Percentiles rank a stretch among this genome's conserved stretches.
phyloP scores from a whole-genome alignment of 441 rosid species.

The Arabidopsis hybrid region DNA sequence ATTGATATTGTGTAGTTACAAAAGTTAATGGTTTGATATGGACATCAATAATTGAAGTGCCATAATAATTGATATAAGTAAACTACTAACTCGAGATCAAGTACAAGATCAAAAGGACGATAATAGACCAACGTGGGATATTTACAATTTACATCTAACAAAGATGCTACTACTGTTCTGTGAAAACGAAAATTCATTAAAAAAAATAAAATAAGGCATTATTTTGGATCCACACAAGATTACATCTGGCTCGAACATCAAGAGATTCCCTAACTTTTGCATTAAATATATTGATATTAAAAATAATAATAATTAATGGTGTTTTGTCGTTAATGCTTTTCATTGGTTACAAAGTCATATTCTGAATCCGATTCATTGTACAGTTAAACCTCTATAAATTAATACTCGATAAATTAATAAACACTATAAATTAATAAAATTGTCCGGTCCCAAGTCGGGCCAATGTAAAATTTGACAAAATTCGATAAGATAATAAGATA shows the following conservation, averaged over 20 bases:
- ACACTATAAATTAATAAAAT: no score
- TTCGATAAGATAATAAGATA: no score
- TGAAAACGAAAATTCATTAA: conserved; percentile 34
- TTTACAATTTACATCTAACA: conserved; percentile 33
- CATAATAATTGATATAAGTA: conserved; percentile 30
- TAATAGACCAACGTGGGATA: conserved; percentile 31
- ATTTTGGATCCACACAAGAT: conserved; percentile 48
- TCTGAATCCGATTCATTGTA: conserved; percentile 46
- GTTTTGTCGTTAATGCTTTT: conserved; percentile 42
- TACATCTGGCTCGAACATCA: conserved; percentile 46
- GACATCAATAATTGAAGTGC: conserved; percentile 39
- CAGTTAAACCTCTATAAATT: no score
- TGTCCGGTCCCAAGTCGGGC: no score
- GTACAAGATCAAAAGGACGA: conserved; percentile 27
- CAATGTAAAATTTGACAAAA: no score
- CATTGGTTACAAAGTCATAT: conserved; percentile 41
- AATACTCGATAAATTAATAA: no score
- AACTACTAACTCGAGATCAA: conserved; percentile 37
- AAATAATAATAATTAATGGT: neutral
- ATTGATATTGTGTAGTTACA: neutral
- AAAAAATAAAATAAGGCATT: conserved; percentile 11
- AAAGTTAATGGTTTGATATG: conserved; percentile 31
- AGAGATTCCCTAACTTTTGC: conserved; percentile 44
- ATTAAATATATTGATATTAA: conserved; percentile 6
- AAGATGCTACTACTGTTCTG: conserved; percentile 15